Conservation (phyloP, 768 basidiomycete genomes). For the Tricholoma sp. region DNA sequence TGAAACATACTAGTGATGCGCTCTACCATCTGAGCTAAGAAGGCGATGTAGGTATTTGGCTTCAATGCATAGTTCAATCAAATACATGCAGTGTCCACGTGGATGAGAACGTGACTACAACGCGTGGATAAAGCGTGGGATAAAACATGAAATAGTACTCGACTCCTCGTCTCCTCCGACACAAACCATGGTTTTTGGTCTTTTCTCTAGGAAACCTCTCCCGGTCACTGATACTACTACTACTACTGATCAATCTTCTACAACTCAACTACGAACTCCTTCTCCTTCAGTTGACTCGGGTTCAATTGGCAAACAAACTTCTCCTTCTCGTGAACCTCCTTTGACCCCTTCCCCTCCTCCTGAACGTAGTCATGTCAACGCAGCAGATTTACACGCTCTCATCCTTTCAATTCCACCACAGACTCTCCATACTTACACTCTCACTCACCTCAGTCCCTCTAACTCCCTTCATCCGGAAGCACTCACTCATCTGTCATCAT, state of each 20-base stretch:
- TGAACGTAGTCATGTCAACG: not conserved
- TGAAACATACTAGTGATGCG: constrained; percentile 43
- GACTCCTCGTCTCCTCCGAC: too few relatives aligned
- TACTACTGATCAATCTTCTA: not conserved
- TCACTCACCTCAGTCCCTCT: constrained; percentile 41
- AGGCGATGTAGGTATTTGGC: too few relatives aligned
- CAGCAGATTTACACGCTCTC: constrained; percentile 37
- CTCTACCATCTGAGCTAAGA: constrained; percentile 56
- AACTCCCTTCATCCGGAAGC: constrained; percentile 35
- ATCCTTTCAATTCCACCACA: constrained; percentile 61
- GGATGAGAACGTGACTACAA: too few relatives aligned
- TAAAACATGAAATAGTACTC: not conserved
- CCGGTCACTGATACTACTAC: not conserved
- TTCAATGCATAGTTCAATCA: too few relatives aligned
- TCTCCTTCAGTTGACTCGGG: constrained; percentile 11
- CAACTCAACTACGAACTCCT: constrained; percentile 13
- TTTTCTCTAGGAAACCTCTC: constrained; percentile 11
- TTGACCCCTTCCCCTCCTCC: constrained; percentile 15
- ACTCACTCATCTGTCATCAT: constrained; percentile 44
- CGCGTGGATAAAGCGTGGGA: not conserved
- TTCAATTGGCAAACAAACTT: constrained; percentile 9
- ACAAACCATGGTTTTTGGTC: constrained; percentile 15
- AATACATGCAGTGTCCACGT: too few relatives aligned
- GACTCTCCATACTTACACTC: constrained; percentile 57
- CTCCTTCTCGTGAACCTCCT: constrained; percentile 12